Percentiles rank a stretch among this genome's conserved stretches.
Conservation (phyloP, 2,329 filamentous ascomycete species). For the Botrytis cinerea region DNA sequence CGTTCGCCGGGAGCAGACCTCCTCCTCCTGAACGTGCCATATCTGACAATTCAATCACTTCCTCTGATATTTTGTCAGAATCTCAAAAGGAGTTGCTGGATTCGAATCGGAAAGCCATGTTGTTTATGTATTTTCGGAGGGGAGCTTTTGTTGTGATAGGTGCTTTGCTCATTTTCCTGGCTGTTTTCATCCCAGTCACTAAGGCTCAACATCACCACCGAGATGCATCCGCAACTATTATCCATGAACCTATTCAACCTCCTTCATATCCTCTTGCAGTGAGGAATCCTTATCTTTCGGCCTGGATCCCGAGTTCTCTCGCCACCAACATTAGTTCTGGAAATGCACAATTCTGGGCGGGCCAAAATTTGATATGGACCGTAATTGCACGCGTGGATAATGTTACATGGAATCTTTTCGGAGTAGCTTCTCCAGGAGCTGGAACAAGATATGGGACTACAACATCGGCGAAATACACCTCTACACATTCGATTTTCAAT, state of each 20-base stretch:
- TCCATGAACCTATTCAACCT: slow-evolving; percentile 15
- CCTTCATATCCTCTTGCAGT: slow-evolving; percentile 24
- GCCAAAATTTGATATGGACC: slow-evolving; percentile 42
- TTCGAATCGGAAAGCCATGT: background rate
- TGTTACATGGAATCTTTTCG: slow-evolving; percentile 41
- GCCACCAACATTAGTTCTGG: slow-evolving; percentile 35
- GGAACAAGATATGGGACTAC: slow-evolving; percentile 33
- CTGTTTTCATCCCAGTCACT: slow-evolving; percentile 4
- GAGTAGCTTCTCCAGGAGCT: slow-evolving; percentile 33
- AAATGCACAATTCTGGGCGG: slow-evolving; percentile 42
- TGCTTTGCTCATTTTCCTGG: slow-evolving; percentile 1
- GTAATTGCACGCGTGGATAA: slow-evolving; percentile 42
- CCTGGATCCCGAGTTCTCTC: slow-evolving; percentile 42
- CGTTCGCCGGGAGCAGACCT: background rate
- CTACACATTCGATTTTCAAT: slow-evolving; percentile 40
- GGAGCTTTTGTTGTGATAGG: background rate
- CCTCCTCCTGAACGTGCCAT: background rate
- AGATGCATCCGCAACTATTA: background rate
- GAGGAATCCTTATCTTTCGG: slow-evolving; percentile 29
- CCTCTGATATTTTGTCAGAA: background rate
- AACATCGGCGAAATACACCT: slow-evolving; percentile 38
- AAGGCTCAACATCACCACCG: slow-evolving; percentile 8
- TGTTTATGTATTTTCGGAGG: background rate
- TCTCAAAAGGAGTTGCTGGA: background rate
- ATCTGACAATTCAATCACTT: background rate